phyloP scores from a whole-genome alignment of 495 filamentous ascomycete genomes.

The Xylaria intraflava region DNA sequence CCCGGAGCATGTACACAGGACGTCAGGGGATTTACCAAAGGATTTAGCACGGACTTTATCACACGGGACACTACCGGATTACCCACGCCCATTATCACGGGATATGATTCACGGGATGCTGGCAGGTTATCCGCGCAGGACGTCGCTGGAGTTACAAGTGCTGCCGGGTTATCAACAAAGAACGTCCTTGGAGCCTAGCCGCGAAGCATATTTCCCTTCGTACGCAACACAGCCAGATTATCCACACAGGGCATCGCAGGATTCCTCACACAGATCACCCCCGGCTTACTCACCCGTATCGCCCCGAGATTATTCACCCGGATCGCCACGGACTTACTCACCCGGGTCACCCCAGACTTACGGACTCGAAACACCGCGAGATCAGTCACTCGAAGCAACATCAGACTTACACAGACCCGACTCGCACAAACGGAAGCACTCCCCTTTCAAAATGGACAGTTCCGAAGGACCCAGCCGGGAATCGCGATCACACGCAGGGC shows the following conservation, averaged over 20 bases:
- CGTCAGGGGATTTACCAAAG: too few relatives aligned
- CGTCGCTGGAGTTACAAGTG: too few relatives aligned
- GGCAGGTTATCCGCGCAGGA: too few relatives aligned
- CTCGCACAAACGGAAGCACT: slow-evolving; percentile 30
- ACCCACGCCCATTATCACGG: too few relatives aligned
- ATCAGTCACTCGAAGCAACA: background rate
- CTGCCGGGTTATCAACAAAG: too few relatives aligned
- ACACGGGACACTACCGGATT: too few relatives aligned
- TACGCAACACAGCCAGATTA: too few relatives aligned
- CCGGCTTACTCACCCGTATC: background rate
- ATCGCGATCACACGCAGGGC: slow-evolving; percentile 28
- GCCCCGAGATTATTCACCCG: background rate
- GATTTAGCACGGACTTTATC: too few relatives aligned
- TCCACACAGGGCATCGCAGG: background rate
- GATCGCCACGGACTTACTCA: background rate
- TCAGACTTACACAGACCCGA: background rate
- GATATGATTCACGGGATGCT: too few relatives aligned
- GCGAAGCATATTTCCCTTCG: too few relatives aligned
- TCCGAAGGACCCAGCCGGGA: slow-evolving; percentile 21
- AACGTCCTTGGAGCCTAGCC: too few relatives aligned
- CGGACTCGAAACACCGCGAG: background rate
- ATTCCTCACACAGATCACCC: background rate
- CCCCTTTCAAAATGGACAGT: slow-evolving; percentile 26
- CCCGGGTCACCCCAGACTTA: background rate
- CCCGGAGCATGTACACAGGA: too few relatives aligned